Evolutionary conservation across 768 basidiomycete species (phyloP).

Genomic region (Dioszegia aurantiaca): DNA sequence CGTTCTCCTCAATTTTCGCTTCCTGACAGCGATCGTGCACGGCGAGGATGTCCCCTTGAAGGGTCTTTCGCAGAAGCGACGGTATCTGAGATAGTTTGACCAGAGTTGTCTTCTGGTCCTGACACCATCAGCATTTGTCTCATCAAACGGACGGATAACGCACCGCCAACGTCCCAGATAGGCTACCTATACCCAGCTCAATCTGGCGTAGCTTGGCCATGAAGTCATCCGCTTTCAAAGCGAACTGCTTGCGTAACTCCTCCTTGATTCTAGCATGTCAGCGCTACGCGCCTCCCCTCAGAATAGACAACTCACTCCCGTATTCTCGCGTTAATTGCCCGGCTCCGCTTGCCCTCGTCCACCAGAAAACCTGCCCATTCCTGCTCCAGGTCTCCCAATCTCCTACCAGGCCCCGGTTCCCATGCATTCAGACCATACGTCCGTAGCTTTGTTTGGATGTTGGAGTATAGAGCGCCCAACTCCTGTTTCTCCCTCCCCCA

Average conservation of each 20-base stretch:
- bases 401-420: slow-evolving; percentile 69
- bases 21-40: slow-evolving; percentile 74
- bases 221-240: slow-evolving; percentile 46
- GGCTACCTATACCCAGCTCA: slow-evolving; percentile 43
- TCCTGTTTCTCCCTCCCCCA: slow-evolving; percentile 92
- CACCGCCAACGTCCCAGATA: slow-evolving; percentile 42
- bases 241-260: slow-evolving; percentile 44
- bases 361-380: slow-evolving; percentile 71
- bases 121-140: background rate
- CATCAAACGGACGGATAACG: slow-evolving; percentile 5
- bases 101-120: slow-evolving; percentile 74
- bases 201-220: slow-evolving; percentile 39
- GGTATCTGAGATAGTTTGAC: slow-evolving; percentile 48
- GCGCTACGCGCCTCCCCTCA: background rate
- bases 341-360: slow-evolving; percentile 72
- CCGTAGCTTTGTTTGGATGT: slow-evolving; percentile 87
- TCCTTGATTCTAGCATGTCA: slow-evolving; percentile 49
- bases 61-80: slow-evolving; percentile 61
- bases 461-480: slow-evolving; percentile 78
- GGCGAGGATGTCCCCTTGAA: slow-evolving; percentile 56
- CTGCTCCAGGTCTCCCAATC: slow-evolving; percentile 70
- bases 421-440: slow-evolving; percentile 87
- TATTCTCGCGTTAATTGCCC: slow-evolving; percentile 83
- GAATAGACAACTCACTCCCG: slow-evolving; percentile 62
- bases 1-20: slow-evolving; percentile 95